Evolutionary conservation across 2,329 filamentous ascomycete genomes (phyloP).

Genomic region (Fusarium caatingaense): DNA sequence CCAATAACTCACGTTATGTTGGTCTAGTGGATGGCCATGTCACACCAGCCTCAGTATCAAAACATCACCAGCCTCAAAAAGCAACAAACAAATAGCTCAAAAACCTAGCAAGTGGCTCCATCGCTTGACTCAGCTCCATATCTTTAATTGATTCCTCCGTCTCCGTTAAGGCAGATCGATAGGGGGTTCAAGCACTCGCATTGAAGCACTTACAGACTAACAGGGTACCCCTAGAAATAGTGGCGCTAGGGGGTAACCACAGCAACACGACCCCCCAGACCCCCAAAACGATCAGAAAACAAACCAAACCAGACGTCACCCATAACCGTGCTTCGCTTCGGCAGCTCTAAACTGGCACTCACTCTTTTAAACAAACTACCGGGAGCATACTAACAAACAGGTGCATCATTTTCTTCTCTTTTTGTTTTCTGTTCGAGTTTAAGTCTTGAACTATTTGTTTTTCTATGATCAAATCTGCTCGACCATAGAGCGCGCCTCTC

Average conservation of each 20-base stretch:
- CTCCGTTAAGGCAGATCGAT: not conserved
- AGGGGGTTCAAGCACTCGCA: conserved; percentile 21
- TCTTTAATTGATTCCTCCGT: not conserved
- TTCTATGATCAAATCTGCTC: conserved; percentile 34
- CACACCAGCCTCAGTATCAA: not conserved
- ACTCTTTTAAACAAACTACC: conserved; percentile 17
- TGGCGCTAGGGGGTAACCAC: conserved; percentile 29
- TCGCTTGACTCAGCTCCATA: not conserved
- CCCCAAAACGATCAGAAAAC: conserved; percentile 31
- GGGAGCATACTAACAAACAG: conserved; percentile 30
- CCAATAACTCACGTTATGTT: not conserved
- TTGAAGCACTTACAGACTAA: conserved; percentile 6
- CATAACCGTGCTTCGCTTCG: conserved; percentile 23
- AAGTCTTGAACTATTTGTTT: conserved; percentile 36
- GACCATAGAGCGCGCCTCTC: conserved; percentile 27
- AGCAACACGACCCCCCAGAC: conserved; percentile 32
- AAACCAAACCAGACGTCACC: conserved; percentile 45
- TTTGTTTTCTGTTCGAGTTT: conserved; percentile 18
- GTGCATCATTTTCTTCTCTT: conserved; percentile 46
- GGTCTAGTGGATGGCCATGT: not conserved
- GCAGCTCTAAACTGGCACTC: conserved; percentile 20
- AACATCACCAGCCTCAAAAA: conserved; percentile 4
- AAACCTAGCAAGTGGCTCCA: not conserved
- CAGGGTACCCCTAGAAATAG: conserved; percentile 29
- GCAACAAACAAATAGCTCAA: conserved; percentile 7